Percentiles rank a stretch among this genome's conserved stretches.
These are phyloP conservation scores for Plasmodium cynomolgi DNA, from an alignment of 169 alveolate genomes.

Conservation along the genomic window DNA sequence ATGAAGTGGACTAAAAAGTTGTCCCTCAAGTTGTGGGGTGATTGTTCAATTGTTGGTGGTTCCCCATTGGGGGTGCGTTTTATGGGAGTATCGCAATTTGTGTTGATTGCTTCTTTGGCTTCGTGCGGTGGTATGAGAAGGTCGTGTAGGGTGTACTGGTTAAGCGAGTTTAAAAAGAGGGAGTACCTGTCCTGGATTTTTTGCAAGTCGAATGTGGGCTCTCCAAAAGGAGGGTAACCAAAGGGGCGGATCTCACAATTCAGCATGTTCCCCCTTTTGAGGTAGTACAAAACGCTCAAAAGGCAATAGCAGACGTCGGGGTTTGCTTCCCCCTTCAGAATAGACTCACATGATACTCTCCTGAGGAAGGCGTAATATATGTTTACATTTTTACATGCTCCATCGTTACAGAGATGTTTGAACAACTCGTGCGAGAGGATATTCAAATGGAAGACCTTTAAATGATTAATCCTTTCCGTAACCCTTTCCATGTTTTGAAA, in stretches of 20 bases:
- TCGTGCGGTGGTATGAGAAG: background rate
- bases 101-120: background rate
- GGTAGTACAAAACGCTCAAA: conserved; percentile 13
- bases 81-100: background rate
- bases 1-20: conserved; percentile 21
- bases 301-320: background rate
- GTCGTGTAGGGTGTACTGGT: conserved; percentile 14
- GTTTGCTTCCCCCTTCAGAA: conserved; percentile 2
- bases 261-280: background rate
- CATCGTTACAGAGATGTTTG: conserved; percentile 4
- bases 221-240: background rate
- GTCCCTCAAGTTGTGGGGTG: background rate
- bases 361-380: conserved; percentile 22
- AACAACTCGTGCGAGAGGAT: conserved; percentile 23
- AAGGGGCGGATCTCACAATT: conserved; percentile 1
- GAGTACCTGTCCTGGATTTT: conserved; percentile 3
- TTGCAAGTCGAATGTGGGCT: conserved; percentile 13
- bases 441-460: conserved; percentile 53
- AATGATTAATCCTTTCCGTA: conserved; percentile 10
- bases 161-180: conserved; percentile 30
- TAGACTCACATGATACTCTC: conserved; percentile 4
- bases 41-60: background rate
- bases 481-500: conserved; percentile 18
- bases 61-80: background rate
- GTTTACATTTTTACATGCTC: conserved; percentile 4